Percentiles rank a stretch among this genome's conserved stretches.
These are phyloP conservation scores for Wallacemonas sp. DNA, from an alignment of 208 protist species.

Conservation along the genomic window DNA sequence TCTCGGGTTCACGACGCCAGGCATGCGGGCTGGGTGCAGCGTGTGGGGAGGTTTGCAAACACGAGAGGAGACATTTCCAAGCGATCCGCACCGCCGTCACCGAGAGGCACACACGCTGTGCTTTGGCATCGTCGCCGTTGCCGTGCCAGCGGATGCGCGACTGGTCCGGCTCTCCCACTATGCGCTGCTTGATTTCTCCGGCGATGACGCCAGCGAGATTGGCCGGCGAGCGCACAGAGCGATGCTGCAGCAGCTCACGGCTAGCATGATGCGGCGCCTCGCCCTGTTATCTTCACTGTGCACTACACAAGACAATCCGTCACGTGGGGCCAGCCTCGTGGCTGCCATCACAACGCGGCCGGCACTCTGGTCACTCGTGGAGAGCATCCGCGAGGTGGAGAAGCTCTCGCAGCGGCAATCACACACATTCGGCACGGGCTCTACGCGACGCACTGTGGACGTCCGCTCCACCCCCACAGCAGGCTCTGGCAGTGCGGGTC, in stretches of 20 bases:
- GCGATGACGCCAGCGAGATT: not conserved
- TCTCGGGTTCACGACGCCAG: constrained; percentile 38
- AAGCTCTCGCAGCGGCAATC: too few species aligned
- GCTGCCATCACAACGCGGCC: not conserved
- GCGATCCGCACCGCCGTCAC: constrained; percentile 17
- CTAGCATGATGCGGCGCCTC: constrained; percentile 4
- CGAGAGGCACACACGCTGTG: constrained; percentile 14
- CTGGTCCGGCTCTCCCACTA: constrained; percentile 30
- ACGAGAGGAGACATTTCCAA: not conserved
- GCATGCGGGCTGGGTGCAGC: constrained; percentile 23
- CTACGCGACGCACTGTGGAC: not conserved
- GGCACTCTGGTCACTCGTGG: not conserved
- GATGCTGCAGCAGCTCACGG: constrained; percentile 1
- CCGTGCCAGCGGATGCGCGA: constrained; percentile 27
- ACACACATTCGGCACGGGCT: too few species aligned
- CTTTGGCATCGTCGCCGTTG: constrained; percentile 35
- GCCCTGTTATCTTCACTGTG: not conserved
- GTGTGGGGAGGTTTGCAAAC: constrained; percentile 26
- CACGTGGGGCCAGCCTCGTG: not conserved
- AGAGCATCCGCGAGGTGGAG: constrained; percentile 3
- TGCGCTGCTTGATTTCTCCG: constrained; percentile 24
- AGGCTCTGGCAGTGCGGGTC: not conserved
- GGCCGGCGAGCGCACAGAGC: not conserved
- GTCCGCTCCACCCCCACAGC: not conserved
- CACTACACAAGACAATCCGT: not conserved